Base-by-base conservation (phyloP, 208 protist genomes). In the Lotmaria passim region DNA sequence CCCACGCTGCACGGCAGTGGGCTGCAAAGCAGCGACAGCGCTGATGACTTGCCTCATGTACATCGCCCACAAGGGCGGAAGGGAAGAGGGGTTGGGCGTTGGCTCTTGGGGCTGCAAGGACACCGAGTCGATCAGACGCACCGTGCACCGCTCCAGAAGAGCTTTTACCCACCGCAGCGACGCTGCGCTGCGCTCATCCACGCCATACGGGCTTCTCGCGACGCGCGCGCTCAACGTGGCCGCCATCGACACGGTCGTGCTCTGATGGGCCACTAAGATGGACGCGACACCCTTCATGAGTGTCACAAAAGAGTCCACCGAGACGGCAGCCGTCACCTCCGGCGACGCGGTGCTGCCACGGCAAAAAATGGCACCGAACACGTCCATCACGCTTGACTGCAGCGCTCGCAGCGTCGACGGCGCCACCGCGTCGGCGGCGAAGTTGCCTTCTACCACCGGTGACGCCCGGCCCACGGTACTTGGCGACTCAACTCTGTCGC, bases 261-360 rank as follows among this genome's bases (percentile, higher is more conserved):
- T 28, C 23, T 71, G 62, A 12, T 65, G 63, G 2, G 58, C 44
- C 3, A 50, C 62, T 2, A 71, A 12, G 21, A 67, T 3, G 0
- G 55, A 7, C 24, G 56, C 8, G 12, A 77, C 26, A 15, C 57
- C 38, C 21, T 71, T 53, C 71, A 77, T 77, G 23, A 71, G 15
- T 2, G 56, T 23, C n/a, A 66, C 48, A 10, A 77, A 77, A 2
- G 48, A 41, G 34, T 71, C 57, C 4, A 67, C n/a, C 4, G 58
- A 67, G 30, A 77, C 38, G 62, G 65, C 15, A 19, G 10, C 48
- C 2, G 61, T 31, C 23, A 30, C 26, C 7, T 30, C 44, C 6
- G 57, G 14, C 19, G 4, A 15, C 19, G 31, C 55, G 6, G 19
- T 11, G 23, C 38, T 47, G 55, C 33, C 28, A 26, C n/a, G 21